Conservation (phyloP, 164 flowering plant genomes). For the Paratinospora sagittata region DNA sequence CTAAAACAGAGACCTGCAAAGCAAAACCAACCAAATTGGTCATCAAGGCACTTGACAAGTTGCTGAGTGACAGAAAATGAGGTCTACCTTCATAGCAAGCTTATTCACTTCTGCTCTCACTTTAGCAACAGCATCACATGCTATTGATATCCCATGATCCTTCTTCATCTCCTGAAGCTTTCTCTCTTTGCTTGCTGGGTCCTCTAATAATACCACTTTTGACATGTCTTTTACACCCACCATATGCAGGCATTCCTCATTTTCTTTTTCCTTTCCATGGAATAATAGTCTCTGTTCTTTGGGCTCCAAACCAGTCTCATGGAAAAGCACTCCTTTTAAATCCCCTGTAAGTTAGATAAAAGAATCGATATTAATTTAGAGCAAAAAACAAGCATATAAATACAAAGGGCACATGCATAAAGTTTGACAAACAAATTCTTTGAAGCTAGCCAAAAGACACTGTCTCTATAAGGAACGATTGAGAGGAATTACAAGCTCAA, state of each 20-base stretch:
- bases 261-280: constrained; percentile 53
- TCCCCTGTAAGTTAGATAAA: no score
- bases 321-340: constrained; percentile 39
- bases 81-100: constrained; percentile 53
- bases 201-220: constrained; percentile 46
- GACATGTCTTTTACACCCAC: constrained; percentile 53
- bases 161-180: constrained; percentile 26
- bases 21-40: not conserved
- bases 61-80: no score
- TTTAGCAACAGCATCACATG: constrained; percentile 41
- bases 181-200: constrained; percentile 35
- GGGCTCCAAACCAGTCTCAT: constrained; percentile 43
- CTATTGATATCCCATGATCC: constrained; percentile 28
- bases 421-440: no score
- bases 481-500: no score
- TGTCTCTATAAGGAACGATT: no score
- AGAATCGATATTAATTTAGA: no score
- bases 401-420: no score
- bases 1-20: not conserved
- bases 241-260: constrained; percentile 37
- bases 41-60: not conserved
- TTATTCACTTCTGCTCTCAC: constrained; percentile 57
- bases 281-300: constrained; percentile 49
- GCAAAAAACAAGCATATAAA: no score
- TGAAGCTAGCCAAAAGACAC: no score